phyloP scores from a whole-genome alignment of 176 grass and related monocot species.

The Zoysia pacifica region DNA sequence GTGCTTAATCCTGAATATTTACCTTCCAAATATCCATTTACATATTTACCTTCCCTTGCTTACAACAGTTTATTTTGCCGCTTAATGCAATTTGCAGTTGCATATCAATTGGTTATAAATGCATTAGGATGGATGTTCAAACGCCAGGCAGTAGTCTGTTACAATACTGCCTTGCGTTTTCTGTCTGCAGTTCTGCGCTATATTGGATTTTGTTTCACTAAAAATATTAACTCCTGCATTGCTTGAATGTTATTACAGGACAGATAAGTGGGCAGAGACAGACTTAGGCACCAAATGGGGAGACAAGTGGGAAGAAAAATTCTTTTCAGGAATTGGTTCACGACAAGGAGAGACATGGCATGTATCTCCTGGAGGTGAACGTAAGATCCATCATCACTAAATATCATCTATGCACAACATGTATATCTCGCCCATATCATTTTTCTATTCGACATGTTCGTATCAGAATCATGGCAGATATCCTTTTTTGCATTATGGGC shows the following conservation, averaged over 20 bases:
- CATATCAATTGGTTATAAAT: background rate
- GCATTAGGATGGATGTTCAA: background rate
- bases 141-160: background rate
- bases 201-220: background rate
- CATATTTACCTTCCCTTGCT: background rate
- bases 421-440: background rate
- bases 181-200: background rate
- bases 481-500: background rate
- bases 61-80: background rate
- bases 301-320: slow-evolving; percentile 98
- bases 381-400: slow-evolving; percentile 56
- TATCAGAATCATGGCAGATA: background rate
- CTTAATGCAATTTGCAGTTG: background rate
- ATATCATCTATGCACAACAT: background rate
- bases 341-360: slow-evolving; percentile 99
- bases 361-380: slow-evolving; percentile 68
- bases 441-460: background rate
- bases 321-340: slow-evolving; percentile 94
- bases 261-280: slow-evolving; percentile 98
- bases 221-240: slow-evolving; percentile 35
- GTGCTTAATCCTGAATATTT: slow-evolving; percentile 3
- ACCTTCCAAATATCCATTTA: background rate
- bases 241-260: slow-evolving; percentile 73
- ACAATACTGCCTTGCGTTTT: background rate
- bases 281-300: slow-evolving; percentile 93